phyloP scores from a whole-genome alignment of 495 filamentous ascomycete genomes.

The Xylaria flabelliformis region DNA sequence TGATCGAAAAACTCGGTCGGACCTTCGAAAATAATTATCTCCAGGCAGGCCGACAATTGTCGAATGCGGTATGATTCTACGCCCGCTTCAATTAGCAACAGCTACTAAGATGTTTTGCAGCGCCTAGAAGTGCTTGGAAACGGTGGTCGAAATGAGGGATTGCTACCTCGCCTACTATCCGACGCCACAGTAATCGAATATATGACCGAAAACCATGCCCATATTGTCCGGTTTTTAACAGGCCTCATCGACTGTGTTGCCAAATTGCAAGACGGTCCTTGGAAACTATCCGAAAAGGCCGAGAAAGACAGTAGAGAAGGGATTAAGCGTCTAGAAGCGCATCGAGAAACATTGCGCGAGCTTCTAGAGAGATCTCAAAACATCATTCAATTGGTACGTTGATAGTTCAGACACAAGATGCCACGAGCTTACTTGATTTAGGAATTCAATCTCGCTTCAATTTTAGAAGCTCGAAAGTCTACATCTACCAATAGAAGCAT shows the following conservation, averaged over 20 bases:
- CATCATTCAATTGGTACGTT: conserved; percentile 1
- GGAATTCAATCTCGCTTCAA: conserved; percentile 18
- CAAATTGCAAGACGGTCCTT: not conserved
- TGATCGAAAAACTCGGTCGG: not conserved
- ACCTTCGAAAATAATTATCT: not conserved
- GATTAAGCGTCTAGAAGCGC: not conserved
- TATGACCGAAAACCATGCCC: not conserved
- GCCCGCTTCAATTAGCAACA: not conserved
- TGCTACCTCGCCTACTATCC: not conserved
- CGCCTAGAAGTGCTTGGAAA: not conserved
- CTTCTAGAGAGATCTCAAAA: not conserved
- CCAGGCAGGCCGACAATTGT: not conserved
- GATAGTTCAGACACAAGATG: not conserved
- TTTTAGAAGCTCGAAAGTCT: conserved; percentile 7
- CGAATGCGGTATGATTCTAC: not conserved
- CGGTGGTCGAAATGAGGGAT: not conserved
- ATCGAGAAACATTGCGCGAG: not conserved
- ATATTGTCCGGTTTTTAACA: not conserved
- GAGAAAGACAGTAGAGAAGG: not conserved
- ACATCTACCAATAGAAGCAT: conserved; percentile 12
- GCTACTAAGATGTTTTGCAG: not conserved
- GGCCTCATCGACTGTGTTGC: not conserved
- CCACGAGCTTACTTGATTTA: not conserved
- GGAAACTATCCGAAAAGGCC: not conserved
- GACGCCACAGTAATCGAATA: conserved; percentile 5